Conservation (phyloP, 2,329 filamentous ascomycete species). For the Ophiostoma sp. region DNA sequence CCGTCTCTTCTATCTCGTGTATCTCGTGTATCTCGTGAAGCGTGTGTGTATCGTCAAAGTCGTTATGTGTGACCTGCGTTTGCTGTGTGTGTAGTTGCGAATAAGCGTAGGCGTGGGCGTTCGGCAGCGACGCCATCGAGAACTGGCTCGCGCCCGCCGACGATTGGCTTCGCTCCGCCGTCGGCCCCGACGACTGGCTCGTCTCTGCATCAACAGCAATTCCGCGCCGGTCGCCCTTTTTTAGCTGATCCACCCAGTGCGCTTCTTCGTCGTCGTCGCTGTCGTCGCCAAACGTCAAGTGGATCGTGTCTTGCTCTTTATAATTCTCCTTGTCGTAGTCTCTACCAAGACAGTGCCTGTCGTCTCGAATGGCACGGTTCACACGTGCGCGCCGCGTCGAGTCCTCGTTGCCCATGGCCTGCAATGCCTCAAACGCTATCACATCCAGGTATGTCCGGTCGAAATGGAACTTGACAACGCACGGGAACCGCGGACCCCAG, state of each 20-base stretch:
- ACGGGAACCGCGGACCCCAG: constrained; percentile 71
- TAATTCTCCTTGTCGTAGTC: neutral
- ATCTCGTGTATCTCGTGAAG: neutral
- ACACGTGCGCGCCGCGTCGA: constrained; percentile 29
- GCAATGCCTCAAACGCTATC: constrained; percentile 64
- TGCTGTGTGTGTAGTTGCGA: neutral
- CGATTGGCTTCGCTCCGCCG: constrained; percentile 13
- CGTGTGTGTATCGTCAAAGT: neutral
- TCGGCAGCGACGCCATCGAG: neutral
- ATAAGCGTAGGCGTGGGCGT: neutral
- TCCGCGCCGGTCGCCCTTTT: constrained; percentile 47
- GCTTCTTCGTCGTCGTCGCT: constrained; percentile 3
- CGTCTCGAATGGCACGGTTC: constrained; percentile 3
- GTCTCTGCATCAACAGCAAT: constrained; percentile 43
- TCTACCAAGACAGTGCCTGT: too few relatives aligned
- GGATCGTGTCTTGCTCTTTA: neutral
- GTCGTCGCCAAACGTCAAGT: neutral
- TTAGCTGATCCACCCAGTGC: constrained; percentile 57
- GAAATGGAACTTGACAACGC: constrained; percentile 68
- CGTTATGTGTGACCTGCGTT: neutral
- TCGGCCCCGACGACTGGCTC: constrained; percentile 35
- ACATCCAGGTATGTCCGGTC: constrained; percentile 67
- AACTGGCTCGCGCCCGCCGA: constrained; percentile 8
- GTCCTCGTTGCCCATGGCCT: constrained; percentile 51
- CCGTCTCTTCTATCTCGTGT: neutral